These are phyloP conservation scores for Leccinum angustisporum DNA, from an alignment of 1,284 basidiomycete species.

Conservation along the genomic window DNA sequence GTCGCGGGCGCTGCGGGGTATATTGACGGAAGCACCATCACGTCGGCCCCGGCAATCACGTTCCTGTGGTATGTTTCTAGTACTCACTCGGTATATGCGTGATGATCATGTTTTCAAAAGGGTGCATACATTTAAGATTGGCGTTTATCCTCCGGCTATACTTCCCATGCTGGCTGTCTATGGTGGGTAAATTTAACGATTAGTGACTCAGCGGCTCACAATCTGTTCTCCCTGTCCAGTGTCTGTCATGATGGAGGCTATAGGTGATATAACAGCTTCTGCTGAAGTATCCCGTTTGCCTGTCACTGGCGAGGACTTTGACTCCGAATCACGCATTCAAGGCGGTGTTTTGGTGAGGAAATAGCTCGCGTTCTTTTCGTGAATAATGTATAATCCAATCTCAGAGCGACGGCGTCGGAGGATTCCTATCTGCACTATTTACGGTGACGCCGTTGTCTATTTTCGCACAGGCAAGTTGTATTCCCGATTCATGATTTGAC, in stretches of 20 bases:
- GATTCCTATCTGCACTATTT: slow-evolving; percentile 75
- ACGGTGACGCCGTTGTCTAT: slow-evolving; percentile 80
- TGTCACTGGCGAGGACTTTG: slow-evolving; percentile 72
- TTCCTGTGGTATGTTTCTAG: slow-evolving; percentile 60
- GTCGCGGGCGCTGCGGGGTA: slow-evolving; percentile 79
- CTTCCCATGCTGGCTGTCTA: slow-evolving; percentile 84
- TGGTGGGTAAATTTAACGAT: slow-evolving; percentile 37
- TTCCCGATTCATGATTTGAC: neutral
- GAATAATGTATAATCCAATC: neutral
- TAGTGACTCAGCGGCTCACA: neutral
- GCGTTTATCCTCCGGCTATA: slow-evolving; percentile 79
- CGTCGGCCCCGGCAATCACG: slow-evolving; percentile 68
- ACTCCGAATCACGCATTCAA: slow-evolving; percentile 64
- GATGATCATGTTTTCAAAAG: slow-evolving; percentile 33
- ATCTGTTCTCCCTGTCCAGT: slow-evolving; percentile 38
- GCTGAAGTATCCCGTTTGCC: slow-evolving; percentile 75
- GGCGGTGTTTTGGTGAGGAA: slow-evolving; percentile 74
- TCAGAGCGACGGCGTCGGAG: slow-evolving; percentile 71
- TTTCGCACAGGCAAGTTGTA: slow-evolving; percentile 62
- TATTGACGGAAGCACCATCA: slow-evolving; percentile 63
- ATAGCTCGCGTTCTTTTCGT: neutral
- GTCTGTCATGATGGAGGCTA: slow-evolving; percentile 79
- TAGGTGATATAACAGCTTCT: slow-evolving; percentile 84
- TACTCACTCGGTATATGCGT: neutral
- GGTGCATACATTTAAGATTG: slow-evolving; percentile 79